These are phyloP conservation scores for Leccinellum rugosiceps DNA, from an alignment of 768 basidiomycete species.

Conservation along the genomic window DNA sequence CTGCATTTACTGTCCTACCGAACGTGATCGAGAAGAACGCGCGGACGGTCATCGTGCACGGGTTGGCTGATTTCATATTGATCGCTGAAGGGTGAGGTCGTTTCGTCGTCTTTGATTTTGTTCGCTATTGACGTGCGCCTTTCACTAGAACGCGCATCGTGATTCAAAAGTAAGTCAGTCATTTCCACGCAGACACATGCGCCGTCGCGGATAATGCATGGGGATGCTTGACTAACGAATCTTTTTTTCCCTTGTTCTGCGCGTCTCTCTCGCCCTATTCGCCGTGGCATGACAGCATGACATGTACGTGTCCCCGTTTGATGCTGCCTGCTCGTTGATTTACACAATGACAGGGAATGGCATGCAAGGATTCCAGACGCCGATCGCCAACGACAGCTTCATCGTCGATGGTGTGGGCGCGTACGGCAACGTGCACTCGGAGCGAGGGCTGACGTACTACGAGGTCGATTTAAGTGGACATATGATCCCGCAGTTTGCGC, in stretches of 20 bases:
- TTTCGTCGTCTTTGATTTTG: background rate
- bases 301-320: background rate
- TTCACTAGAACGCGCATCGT: conserved; percentile 43
- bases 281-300: background rate
- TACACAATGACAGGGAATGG: background rate
- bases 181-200: too few species aligned
- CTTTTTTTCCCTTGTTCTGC: background rate
- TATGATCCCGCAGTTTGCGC: conserved; percentile 72
- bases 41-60: conserved; percentile 67
- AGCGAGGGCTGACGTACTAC: conserved; percentile 64
- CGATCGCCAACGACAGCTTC: conserved; percentile 63
- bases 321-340: background rate
- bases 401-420: conserved; percentile 69
- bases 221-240: background rate
- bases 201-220: background rate
- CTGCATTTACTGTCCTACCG: conserved; percentile 64
- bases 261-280: background rate
- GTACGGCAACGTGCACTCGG: conserved; percentile 59
- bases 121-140: too few species aligned
- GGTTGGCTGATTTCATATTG: conserved; percentile 68
- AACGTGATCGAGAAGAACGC: conserved; percentile 74
- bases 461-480: conserved; percentile 71
- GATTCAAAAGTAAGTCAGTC: conserved; percentile 55
- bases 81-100: conserved; percentile 66
- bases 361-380: conserved; percentile 69